Evolutionary conservation across 2,329 filamentous ascomycete genomes (phyloP), one percentile per base, ranked within the genome.

Genomic region (Phialophora chinensis): DNA sequence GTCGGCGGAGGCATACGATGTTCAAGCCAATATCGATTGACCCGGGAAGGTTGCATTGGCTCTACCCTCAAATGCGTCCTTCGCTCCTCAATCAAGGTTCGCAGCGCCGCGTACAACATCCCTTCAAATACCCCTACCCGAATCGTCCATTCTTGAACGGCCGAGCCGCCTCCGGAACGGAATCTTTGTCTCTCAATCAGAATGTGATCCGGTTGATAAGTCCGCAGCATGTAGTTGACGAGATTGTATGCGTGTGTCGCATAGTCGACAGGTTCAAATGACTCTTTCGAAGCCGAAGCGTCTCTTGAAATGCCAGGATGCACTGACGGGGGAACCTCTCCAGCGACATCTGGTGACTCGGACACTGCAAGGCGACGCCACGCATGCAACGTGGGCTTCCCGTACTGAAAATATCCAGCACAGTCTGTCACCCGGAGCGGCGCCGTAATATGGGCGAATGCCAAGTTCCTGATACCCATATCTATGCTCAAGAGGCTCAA

Each of bases 381-480:
- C 1, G 79, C 78, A 20, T 56, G 64, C 25, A 69, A 52, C n/a
- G 50, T 35, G 49, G 33, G 29, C 67, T 65, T 42, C 65, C 55
- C 69, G 66, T 60, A 84, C 74, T 20, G 79, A 29, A 61, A 11
- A 47, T 60, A 35, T 17, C n/a, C 14, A 5, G 27, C 49, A 14
- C 29, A 57, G 33, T 27, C 20, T 17, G 52, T n/a, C 8, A 23
- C 53, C 31, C 23, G 25, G 14, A 20, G 23, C 10, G 66, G 49
- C 2, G 66, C 69, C 2, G 63, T 73, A 35, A 91, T 77, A 67
- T 91, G 83, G 70, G 90, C 91, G 75, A 88, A 92, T 0, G 91
- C 91, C 3, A 96, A 81, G 75, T 96, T 96, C 52, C 87, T 87
- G 71, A 96, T 90, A 3, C 92, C 92, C 87, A 95, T 90, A 76